Evolutionary conservation across 2,329 filamentous ascomycete species (phyloP).

Genomic region (Clonostachys rosea): DNA sequence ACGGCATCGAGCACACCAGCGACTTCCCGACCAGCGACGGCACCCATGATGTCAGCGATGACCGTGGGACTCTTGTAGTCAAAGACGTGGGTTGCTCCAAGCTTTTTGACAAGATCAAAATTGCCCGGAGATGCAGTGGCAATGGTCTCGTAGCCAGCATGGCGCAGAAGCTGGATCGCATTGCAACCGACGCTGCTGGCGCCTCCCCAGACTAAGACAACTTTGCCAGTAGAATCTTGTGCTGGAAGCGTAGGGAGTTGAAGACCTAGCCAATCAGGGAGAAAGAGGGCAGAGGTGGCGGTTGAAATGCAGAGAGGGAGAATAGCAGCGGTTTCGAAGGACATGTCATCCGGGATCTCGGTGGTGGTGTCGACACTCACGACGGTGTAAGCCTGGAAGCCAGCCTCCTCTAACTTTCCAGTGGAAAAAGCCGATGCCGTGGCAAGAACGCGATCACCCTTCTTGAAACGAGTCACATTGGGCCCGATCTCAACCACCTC

Average conservation of each 20-base stretch:
- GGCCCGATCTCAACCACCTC: conserved; percentile 27
- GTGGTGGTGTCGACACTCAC: conserved; percentile 34
- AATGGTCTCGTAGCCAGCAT: conserved; percentile 23
- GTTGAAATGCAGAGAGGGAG: too few species aligned
- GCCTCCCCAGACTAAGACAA: conserved; percentile 39
- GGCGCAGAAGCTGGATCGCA: conserved; percentile 32
- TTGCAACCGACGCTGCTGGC: conserved; percentile 53
- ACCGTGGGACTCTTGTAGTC: conserved; percentile 31
- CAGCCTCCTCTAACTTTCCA: conserved; percentile 28
- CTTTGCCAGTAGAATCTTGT: conserved; percentile 11
- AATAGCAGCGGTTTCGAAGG: conserved; percentile 33
- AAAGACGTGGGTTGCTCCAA: conserved; percentile 39
- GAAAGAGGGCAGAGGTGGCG: too few species aligned
- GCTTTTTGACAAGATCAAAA: conserved; percentile 22
- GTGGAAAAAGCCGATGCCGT: conserved; percentile 2
- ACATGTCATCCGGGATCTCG: conserved; percentile 38
- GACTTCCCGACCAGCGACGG: too few species aligned
- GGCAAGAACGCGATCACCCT: conserved; percentile 36
- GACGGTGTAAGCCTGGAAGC: conserved; percentile 20
- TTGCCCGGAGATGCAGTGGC: conserved; percentile 28
- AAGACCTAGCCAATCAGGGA: too few species aligned
- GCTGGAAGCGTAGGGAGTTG: too few species aligned
- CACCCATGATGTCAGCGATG: conserved; percentile 13
- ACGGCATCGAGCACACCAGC: too few species aligned
- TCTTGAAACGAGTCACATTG: conserved; percentile 20